These are phyloP conservation scores for Opeltia flavorubescens DNA, from an alignment of 495 filamentous ascomycete species.

Conservation along the genomic window DNA sequence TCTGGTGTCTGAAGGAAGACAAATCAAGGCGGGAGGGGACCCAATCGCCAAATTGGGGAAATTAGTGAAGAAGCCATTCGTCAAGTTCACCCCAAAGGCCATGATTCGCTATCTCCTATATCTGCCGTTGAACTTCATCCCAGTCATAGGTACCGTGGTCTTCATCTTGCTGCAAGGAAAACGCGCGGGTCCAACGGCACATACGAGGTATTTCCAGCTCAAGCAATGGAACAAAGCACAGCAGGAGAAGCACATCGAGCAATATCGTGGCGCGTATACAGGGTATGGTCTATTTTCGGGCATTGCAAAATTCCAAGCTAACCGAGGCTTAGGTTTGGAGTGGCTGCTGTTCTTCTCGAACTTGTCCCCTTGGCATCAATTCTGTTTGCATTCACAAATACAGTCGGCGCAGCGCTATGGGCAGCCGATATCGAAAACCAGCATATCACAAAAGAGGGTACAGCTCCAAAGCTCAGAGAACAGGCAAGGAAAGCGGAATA, in stretches of 20 bases:
- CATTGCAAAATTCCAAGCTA: conserved; percentile 2
- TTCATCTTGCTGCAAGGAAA: conserved; percentile 68
- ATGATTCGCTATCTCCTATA: conserved; percentile 59
- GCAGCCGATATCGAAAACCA: conserved; percentile 75
- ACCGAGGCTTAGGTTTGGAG: conserved; percentile 51
- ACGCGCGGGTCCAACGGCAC: conserved; percentile 34
- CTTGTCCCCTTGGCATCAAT: conserved; percentile 74
- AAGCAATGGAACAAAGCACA: conserved; percentile 58
- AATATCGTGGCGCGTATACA: conserved; percentile 53
- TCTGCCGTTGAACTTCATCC: conserved; percentile 86
- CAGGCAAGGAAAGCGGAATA: conserved; percentile 41
- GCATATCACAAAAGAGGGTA: conserved; percentile 21
- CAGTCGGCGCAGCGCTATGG: conserved; percentile 86
- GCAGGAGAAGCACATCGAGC: conserved; percentile 48
- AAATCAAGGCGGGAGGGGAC: conserved; percentile 42
- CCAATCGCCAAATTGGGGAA: conserved; percentile 61
- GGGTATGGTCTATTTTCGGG: conserved; percentile 43
- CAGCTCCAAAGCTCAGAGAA: conserved; percentile 38
- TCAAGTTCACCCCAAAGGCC: conserved; percentile 46
- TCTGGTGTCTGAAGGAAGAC: conserved; percentile 58
- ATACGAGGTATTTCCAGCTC: conserved; percentile 71
- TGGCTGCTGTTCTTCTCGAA: conserved; percentile 62
- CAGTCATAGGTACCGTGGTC: conserved; percentile 66
- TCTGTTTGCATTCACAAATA: conserved; percentile 80
- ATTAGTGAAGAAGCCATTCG: conserved; percentile 53